These are phyloP conservation scores for Aspergillus latus DNA, from an alignment of 2,329 filamentous ascomycete genomes.

Conservation along the genomic window DNA sequence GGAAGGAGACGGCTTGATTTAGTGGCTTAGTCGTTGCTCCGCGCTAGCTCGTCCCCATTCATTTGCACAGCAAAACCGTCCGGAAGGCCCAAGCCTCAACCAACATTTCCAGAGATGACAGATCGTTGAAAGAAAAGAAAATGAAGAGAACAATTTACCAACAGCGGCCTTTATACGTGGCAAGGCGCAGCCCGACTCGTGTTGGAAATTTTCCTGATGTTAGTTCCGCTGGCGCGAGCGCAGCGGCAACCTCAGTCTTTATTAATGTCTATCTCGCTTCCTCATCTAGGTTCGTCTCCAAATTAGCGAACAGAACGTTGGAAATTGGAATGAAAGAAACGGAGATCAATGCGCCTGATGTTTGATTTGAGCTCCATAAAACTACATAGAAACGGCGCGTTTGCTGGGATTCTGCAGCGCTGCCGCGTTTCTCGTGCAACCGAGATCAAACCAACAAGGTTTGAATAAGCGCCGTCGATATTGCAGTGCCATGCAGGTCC, in stretches of 20 bases:
- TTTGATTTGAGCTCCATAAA: background rate
- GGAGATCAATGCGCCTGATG: background rate
- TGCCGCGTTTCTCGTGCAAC: background rate
- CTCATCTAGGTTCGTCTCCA: conserved; percentile 1
- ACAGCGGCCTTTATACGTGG: background rate
- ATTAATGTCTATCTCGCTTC: conserved; percentile 9
- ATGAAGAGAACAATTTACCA: background rate
- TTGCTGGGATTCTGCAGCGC: background rate
- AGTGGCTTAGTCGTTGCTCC: background rate
- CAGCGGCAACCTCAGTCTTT: conserved; percentile 6
- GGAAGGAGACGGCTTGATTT: conserved; percentile 12
- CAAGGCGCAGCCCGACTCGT: background rate
- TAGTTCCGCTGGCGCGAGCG: conserved; percentile 7
- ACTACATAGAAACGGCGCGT: background rate
- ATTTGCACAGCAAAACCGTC: conserved; percentile 4
- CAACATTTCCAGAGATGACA: background rate
- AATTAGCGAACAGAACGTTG: background rate
- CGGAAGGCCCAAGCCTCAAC: background rate
- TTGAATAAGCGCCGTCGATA: conserved; percentile 16
- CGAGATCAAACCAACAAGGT: conserved; percentile 15
- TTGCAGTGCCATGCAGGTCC: conserved; percentile 10
- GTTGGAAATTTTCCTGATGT: conserved; percentile 7
- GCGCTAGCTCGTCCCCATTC: background rate
- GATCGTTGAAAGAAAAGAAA: background rate
- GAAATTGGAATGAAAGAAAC: background rate